Evolutionary conservation across 306 rosid species (phyloP).

Genomic region (peach (Prunus persica)): DNA sequence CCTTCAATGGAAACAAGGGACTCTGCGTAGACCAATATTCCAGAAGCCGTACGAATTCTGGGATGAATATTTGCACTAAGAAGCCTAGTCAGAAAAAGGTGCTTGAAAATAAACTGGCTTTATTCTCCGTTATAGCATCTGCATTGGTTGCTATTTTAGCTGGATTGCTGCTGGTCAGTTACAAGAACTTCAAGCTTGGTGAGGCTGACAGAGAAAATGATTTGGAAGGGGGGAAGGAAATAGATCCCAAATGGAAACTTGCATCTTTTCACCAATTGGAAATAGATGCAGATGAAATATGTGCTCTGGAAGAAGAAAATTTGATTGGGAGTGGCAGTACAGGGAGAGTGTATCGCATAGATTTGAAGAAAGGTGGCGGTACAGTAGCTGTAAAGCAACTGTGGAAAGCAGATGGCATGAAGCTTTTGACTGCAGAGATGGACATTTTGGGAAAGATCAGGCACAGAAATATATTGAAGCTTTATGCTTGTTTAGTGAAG

Average conservation of each 20-base stretch:
- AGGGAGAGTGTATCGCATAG: slow-evolving; percentile 83
- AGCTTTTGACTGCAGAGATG: slow-evolving; percentile 81
- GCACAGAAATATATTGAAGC: slow-evolving; percentile 84
- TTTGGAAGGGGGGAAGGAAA: slow-evolving; percentile 37
- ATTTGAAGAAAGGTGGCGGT: slow-evolving; percentile 45
- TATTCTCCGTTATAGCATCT: slow-evolving; percentile 48
- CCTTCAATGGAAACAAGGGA: slow-evolving; percentile 63
- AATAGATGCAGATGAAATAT: slow-evolving; percentile 68
- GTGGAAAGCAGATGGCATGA: slow-evolving; percentile 59
- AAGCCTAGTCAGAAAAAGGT: slow-evolving; percentile 29
- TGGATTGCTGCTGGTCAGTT: slow-evolving; percentile 45
- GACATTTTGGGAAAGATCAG: slow-evolving; percentile 83
- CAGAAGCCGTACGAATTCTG: slow-evolving; percentile 35
- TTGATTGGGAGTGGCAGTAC: slow-evolving; percentile 88
- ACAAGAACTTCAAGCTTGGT: slow-evolving; percentile 44
- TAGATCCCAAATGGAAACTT: slow-evolving; percentile 61
- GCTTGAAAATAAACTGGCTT: slow-evolving; percentile 38
- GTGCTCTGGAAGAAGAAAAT: slow-evolving; percentile 63
- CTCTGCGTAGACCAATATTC: slow-evolving; percentile 62
- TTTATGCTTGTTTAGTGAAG: slow-evolving; percentile 74
- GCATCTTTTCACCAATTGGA: slow-evolving; percentile 74
- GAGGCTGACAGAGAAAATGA: slow-evolving; percentile 24
- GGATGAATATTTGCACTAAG: slow-evolving; percentile 43
- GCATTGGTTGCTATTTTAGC: slow-evolving; percentile 43
- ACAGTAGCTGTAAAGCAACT: slow-evolving; percentile 82